Base-by-base conservation (phyloP, 2,329 filamentous ascomycete species). In the Fusarium mexicanum region DNA sequence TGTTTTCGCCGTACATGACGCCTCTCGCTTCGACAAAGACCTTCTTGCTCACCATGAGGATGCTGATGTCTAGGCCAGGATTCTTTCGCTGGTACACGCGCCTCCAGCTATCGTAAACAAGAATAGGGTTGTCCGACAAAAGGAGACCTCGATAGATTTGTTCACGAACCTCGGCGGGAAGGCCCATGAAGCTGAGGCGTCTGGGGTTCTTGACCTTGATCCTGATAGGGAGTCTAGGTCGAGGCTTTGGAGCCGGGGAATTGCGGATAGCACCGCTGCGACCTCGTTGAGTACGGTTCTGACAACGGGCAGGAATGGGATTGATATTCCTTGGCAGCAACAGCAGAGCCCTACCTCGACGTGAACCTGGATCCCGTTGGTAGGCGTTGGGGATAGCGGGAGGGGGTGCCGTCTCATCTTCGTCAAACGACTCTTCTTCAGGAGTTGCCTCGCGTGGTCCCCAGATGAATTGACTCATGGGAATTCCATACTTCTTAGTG, bases 1-100 rank as follows among this genome's bases (percentile, higher is more conserved):
- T 80, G 57, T 89, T 89, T 35, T 83, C 79, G 6, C 85, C 84
- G 64, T 87, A 89, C 2, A 89, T 80, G 9, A 88, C 76, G 4
- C 74, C 74, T 5, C 81, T 70, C 5, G 83, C 84, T 75, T 88
- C 85, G 1, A 53, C 12, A 38, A 81, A 81, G 35, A 86, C 71
- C 4, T 66, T 61, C 7, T 70, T 74, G 77, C 83, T 85, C 5
- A 78, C 80, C 7, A 69, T 60, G 31, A 89, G 77, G 48, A 89
- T 82, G 1, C 67, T 69, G 5, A 81, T 78, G 14, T 82, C 67
- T 2, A 87, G 80, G 2, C 72, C 70, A 3, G 79, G 72, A 12
- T 72, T 75, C 57, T 79, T 70, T 11, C 78, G 76, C 38, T 77
- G 76, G 58, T 79, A 83, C 8, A 84, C 76, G 5, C 76, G 67